Conservation (phyloP, 1,284 basidiomycete genomes). For the Amylostereum areolatum region DNA sequence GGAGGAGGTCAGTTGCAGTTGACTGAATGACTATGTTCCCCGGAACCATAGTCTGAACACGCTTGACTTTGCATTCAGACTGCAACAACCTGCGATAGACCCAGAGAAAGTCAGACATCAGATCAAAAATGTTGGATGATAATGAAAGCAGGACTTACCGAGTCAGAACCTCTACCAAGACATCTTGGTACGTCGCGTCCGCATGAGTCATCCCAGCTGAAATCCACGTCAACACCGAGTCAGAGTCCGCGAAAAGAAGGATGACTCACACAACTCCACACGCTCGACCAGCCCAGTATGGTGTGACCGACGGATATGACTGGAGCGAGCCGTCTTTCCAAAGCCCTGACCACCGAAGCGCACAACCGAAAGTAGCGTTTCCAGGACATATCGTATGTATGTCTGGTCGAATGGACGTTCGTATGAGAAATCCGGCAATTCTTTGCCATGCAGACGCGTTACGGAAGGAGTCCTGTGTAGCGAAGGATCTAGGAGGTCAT, state of each 20-base stretch:
- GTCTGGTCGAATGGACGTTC: constrained; percentile 75
- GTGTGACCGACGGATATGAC: constrained; percentile 55
- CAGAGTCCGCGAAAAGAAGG: not conserved
- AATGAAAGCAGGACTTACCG: constrained; percentile 37
- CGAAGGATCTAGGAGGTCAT: constrained; percentile 67
- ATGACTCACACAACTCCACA: constrained; percentile 46
- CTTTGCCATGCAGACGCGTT: constrained; percentile 54
- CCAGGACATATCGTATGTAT: constrained; percentile 64
- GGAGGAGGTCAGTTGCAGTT: constrained; percentile 74
- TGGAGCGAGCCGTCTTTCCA: constrained; percentile 59
- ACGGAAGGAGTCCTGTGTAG: constrained; percentile 48
- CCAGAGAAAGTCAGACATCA: not conserved
- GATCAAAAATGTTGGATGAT: not conserved
- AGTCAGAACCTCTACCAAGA: constrained; percentile 62
- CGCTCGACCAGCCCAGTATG: constrained; percentile 54
- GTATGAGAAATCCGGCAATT: constrained; percentile 64
- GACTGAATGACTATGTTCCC: constrained; percentile 68
- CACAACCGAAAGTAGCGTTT: constrained; percentile 73
- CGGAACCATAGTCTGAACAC: constrained; percentile 47
- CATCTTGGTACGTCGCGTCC: constrained; percentile 69
- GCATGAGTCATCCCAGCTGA: constrained; percentile 47
- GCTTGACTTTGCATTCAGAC: constrained; percentile 57
- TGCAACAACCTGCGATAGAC: constrained; percentile 54
- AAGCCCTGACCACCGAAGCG: constrained; percentile 88
- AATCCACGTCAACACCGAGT: constrained; percentile 12